Conservation (phyloP, 2,329 filamentous ascomycete genomes). For the Aspergillus pseudotamarii region DNA sequence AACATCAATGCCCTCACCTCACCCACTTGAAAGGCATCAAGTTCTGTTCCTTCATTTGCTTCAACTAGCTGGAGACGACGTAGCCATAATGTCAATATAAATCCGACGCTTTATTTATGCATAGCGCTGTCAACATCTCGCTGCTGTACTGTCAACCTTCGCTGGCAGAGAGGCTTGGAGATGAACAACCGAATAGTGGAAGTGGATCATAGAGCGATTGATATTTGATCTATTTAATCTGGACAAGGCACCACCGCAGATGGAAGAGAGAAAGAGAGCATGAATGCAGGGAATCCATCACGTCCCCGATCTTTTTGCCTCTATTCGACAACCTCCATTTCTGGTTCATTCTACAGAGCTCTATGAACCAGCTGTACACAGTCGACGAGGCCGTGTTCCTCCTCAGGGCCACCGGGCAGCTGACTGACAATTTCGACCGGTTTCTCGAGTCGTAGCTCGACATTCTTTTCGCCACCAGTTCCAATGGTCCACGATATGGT, state of each 20-base stretch:
- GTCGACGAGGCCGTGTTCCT: slow-evolving; percentile 22
- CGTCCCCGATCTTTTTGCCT: too few species aligned
- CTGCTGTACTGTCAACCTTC: neutral
- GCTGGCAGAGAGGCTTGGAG: fast-evolving
- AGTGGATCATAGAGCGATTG: neutral
- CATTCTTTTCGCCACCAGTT: slow-evolving; percentile 6
- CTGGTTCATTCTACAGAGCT: neutral
- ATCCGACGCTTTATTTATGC: too few species aligned
- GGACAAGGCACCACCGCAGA: too few species aligned
- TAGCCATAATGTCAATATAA: too few species aligned
- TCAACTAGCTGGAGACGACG: too few species aligned
- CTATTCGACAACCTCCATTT: neutral
- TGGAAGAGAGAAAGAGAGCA: neutral
- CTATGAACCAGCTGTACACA: neutral
- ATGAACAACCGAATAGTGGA: neutral
- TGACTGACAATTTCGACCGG: slow-evolving; percentile 21
- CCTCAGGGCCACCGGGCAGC: slow-evolving; percentile 16
- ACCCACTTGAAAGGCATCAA: too few species aligned
- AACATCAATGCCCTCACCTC: too few species aligned
- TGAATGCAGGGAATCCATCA: neutral
- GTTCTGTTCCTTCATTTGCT: too few species aligned
- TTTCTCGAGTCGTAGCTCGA: slow-evolving; percentile 22
- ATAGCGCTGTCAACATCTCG: too few species aligned
- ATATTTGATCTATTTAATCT: fast-evolving
- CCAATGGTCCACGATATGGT: slow-evolving; percentile 20